Evolutionary conservation across 352 stramenopile species (phyloP).

Genomic region (Phytophthora pini): DNA sequence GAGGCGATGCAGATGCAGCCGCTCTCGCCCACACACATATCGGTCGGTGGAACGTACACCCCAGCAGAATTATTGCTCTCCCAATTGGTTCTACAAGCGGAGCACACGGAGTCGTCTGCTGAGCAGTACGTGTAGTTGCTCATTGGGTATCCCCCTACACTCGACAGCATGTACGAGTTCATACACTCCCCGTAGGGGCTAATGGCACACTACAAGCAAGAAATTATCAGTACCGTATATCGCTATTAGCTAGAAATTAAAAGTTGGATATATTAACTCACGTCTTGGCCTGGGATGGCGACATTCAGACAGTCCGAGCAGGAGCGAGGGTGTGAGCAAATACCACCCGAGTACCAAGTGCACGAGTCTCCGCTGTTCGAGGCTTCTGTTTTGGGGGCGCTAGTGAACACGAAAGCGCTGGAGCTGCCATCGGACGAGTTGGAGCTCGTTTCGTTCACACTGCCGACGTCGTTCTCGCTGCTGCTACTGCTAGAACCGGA

Average conservation of each 20-base stretch:
- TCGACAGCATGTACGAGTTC: slow-evolving; percentile 33
- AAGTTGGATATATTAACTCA: slow-evolving; percentile 17
- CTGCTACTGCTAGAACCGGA: slow-evolving; percentile 6
- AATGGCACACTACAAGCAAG: slow-evolving; percentile 38
- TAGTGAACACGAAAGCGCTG: slow-evolving; percentile 24
- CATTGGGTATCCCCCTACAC: slow-evolving; percentile 32
- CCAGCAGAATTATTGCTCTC: slow-evolving; percentile 15
- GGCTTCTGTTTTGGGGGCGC: slow-evolving; percentile 22
- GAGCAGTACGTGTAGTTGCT: slow-evolving; percentile 51
- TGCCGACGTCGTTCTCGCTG: slow-evolving; percentile 16
- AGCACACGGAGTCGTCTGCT: slow-evolving; percentile 33
- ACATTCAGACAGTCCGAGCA: slow-evolving; percentile 51
- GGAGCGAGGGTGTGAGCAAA: slow-evolving; percentile 37
- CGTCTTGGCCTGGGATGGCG: slow-evolving; percentile 32
- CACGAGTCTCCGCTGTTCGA: slow-evolving; percentile 38
- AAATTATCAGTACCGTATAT: slow-evolving; percentile 5
- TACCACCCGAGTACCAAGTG: slow-evolving; percentile 38
- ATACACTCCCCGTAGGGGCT: slow-evolving; percentile 41
- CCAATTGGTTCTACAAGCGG: slow-evolving; percentile 35
- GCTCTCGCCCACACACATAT: slow-evolving; percentile 36
- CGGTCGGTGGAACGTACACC: slow-evolving; percentile 15
- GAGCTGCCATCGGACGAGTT: neutral
- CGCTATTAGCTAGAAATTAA: neutral
- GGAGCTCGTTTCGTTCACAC: slow-evolving; percentile 15
- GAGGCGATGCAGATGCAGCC: slow-evolving; percentile 55